Percentiles rank a stretch among this genome's conserved stretches.
Conservation (phyloP, 1,139 yeast genomes). For the Lipomyces yarrowii region DNA sequence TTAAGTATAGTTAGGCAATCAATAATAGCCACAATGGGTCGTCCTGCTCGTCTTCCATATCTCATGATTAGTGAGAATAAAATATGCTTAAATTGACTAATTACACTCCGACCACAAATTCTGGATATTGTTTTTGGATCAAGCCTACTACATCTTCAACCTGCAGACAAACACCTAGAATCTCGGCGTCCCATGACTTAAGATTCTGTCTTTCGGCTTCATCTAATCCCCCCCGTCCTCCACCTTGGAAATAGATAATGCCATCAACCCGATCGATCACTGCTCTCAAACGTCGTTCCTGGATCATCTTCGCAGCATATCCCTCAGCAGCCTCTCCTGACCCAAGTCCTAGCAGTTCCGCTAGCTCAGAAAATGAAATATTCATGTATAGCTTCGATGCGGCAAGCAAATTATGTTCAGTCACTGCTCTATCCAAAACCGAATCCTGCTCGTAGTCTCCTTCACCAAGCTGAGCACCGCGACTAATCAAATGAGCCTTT, state of each 20-base stretch:
- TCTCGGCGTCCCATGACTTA: constrained; percentile 41
- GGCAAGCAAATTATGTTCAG: constrained; percentile 44
- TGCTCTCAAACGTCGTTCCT: constrained; percentile 42
- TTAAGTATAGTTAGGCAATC: too few relatives aligned
- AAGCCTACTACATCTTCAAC: constrained; percentile 34
- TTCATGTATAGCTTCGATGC: constrained; percentile 42
- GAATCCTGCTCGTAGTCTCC: constrained; percentile 19
- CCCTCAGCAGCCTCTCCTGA: constrained; percentile 39
- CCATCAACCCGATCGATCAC: constrained; percentile 43
- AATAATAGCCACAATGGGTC: too few relatives aligned
- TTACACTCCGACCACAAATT: constrained; percentile 3
- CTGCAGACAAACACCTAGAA: constrained; percentile 36
- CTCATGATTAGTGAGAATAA: background rate
- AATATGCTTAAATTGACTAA: background rate
- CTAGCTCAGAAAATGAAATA: constrained; percentile 39
- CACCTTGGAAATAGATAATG: constrained; percentile 37
- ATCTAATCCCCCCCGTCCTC: constrained; percentile 1
- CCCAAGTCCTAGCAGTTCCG: constrained; percentile 38
- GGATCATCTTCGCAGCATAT: constrained; percentile 43
- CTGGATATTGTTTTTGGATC: constrained; percentile 16
- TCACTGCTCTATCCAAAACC: constrained; percentile 41
- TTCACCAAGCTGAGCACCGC: background rate
- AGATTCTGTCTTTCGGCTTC: constrained; percentile 22
- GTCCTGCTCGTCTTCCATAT: too few relatives aligned
- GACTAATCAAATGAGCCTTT: constrained; percentile 11